Base-by-base conservation (phyloP, 495 filamentous ascomycete species). In the Penicillium nucicola region DNA sequence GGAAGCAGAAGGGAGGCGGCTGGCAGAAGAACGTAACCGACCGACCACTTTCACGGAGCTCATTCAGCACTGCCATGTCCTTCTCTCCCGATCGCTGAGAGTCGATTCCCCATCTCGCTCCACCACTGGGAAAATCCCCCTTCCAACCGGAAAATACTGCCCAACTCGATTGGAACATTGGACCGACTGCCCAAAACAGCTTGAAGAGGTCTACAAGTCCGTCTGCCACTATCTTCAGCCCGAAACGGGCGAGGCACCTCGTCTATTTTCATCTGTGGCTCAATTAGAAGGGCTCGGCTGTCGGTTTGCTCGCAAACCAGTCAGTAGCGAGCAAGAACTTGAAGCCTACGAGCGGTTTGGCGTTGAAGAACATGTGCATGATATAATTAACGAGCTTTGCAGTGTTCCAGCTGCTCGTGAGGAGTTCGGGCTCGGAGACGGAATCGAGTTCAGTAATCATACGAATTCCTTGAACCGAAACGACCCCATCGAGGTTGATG, bases 41-140 rank as follows among this genome's bases (percentile, higher is more conserved):
- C 60, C 4, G 18, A 73, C 69, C 31, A 64, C 68, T 44, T 68
- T 70, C 47, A 46, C 20, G 51, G 72, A 71, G 47, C 61, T 71
- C 52, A 53, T 75, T 33, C 52, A 40, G 38, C 35, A 54, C 34
- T 70, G 65, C 48, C 65, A 74, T 35, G 47, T 61, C 43, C 50
- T 70, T 18, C 51, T 74, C 33, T 75, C 53, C 8, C 45, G 54
- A 9, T 55, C 38, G 11, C 36, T 66, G 23, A 45, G 48, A 59
- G 57, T 53, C 14, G 45, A 41, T 41, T 30, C 32, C 13, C 55
- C 57, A 34, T 72, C 53, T 61, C 49, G 52, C 51, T 73, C 60
- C 19, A 75, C 65, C 31, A 60, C 52, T 40, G 64, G 62, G 18
- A 61, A 48, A 37, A 67, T 63, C 23, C 61, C 59, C 14, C 35